Conservation (phyloP, 2,329 filamentous ascomycete species). For the Colletotrichum paranaense region DNA sequence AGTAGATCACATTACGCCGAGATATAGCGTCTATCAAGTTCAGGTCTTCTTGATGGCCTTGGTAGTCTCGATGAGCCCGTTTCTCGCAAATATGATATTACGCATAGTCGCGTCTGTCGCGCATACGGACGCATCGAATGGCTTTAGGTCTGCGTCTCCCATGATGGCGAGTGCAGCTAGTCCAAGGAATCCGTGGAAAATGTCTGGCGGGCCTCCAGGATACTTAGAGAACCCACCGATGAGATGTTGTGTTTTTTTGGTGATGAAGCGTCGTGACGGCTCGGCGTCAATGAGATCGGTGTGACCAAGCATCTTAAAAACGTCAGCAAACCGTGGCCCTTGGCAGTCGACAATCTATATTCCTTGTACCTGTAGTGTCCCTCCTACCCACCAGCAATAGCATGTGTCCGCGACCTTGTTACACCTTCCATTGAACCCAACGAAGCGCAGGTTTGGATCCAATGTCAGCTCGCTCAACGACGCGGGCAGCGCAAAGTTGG, state of each 20-base stretch:
- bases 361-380: conserved; percentile 61
- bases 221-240: conserved; percentile 86
- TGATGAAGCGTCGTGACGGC: conserved; percentile 80
- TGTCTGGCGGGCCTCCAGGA: conserved; percentile 75
- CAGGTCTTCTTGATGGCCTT: neutral
- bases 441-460: conserved; percentile 53
- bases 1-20: neutral
- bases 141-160: conserved; percentile 75
- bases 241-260: conserved; percentile 86
- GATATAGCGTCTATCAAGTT: neutral
- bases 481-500: conserved; percentile 44
- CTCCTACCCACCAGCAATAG: conserved; percentile 93
- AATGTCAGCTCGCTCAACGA: conserved; percentile 49
- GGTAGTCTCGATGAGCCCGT: conserved; percentile 45
- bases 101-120: conserved; percentile 71
- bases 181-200: conserved; percentile 92
- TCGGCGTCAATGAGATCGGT: conserved; percentile 66
- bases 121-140: conserved; percentile 81
- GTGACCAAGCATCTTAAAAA: conserved; percentile 68
- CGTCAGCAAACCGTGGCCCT: conserved; percentile 45
- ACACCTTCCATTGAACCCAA: conserved; percentile 89
- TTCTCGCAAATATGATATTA: conserved; percentile 61
- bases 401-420: conserved; percentile 97
- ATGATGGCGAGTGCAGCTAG: conserved; percentile 82
- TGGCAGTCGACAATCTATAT: conserved; percentile 41